Conservation (phyloP, 2,329 filamentous ascomycete genomes). For the Nemania bipapillata region DNA sequence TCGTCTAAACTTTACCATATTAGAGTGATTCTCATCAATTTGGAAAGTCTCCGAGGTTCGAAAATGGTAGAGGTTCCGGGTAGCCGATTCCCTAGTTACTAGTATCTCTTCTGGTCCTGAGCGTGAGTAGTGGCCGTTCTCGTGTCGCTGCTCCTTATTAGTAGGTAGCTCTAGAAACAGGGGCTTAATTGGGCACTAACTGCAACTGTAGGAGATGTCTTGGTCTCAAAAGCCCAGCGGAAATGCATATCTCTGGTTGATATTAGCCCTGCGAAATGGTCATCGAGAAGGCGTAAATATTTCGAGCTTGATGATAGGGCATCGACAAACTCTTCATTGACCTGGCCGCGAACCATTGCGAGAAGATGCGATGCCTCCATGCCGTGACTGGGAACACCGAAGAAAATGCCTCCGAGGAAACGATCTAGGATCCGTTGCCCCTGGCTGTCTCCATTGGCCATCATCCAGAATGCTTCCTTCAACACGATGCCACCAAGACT, state of each 20-base stretch:
- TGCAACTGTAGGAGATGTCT: conserved; percentile 37
- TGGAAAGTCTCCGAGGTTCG: conserved; percentile 30
- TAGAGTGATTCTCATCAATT: conserved; percentile 43
- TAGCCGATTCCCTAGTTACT: conserved; percentile 42
- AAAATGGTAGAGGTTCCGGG: conserved; percentile 30
- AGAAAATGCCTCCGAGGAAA: conserved; percentile 41
- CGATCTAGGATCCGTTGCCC: neutral
- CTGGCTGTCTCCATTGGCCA: too few relatives aligned
- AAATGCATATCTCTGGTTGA: conserved; percentile 18
- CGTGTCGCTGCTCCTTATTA: too few relatives aligned
- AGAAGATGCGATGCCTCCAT: conserved; percentile 41
- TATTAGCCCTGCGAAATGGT: conserved; percentile 36
- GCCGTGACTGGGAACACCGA: conserved; percentile 44
- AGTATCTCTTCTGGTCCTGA: conserved; percentile 38
- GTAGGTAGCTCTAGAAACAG: too few relatives aligned
- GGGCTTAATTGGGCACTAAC: too few relatives aligned
- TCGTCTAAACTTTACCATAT: conserved; percentile 42
- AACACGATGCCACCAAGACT: conserved; percentile 46
- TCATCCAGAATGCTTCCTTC: conserved; percentile 44
- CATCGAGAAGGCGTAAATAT: conserved; percentile 33
- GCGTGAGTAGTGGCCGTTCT: too few relatives aligned
- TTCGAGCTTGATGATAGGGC: conserved; percentile 32
- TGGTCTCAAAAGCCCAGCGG: conserved; percentile 45
- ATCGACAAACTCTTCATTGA: conserved; percentile 35
- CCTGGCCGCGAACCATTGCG: conserved; percentile 38